Percentiles rank a stretch among this genome's conserved stretches.
Evolutionary conservation across 495 filamentous ascomycete species (phyloP).

Genomic region (Aspergillus mulundensis): DNA sequence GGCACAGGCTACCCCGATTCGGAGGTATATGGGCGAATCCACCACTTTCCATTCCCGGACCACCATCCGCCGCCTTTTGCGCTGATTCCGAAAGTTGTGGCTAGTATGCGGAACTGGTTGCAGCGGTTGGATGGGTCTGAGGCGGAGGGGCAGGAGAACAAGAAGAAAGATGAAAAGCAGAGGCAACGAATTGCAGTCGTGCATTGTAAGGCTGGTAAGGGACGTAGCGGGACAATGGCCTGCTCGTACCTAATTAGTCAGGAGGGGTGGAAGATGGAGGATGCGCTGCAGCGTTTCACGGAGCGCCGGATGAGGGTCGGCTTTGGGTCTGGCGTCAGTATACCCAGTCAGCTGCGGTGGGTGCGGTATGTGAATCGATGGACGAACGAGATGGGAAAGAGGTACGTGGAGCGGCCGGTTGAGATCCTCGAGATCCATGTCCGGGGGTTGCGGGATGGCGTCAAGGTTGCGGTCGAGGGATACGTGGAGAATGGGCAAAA

Average conservation of each 20-base stretch:
- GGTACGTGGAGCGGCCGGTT: constrained; percentile 76
- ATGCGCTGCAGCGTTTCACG: constrained; percentile 81
- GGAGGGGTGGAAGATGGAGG: constrained; percentile 74
- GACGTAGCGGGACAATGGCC: constrained; percentile 82
- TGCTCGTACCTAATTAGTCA: constrained; percentile 88
- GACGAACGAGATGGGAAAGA: constrained; percentile 64
- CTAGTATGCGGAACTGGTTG: constrained; percentile 84
- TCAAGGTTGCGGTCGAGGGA: constrained; percentile 81
- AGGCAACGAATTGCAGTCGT: constrained; percentile 74
- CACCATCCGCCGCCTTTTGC: constrained; percentile 95
- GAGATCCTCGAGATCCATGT: constrained; percentile 87
- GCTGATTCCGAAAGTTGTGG: constrained; percentile 82
- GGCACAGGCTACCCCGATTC: constrained; percentile 91
- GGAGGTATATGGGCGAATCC: constrained; percentile 76
- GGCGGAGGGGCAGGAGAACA: neutral
- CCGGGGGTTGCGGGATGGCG: constrained; percentile 84
- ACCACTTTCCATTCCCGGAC: constrained; percentile 94
- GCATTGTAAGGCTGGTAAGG: constrained; percentile 97
- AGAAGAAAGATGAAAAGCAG: constrained; percentile 14
- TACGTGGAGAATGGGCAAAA: constrained; percentile 82
- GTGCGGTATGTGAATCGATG: constrained; percentile 87
- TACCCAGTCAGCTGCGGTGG: constrained; percentile 86
- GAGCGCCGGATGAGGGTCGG: constrained; percentile 81
- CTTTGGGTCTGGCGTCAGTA: constrained; percentile 87
- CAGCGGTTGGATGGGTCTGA: constrained; percentile 42